Base-by-base conservation (phyloP, 495 filamentous ascomycete genomes). In the Podospora pseudocomata region DNA sequence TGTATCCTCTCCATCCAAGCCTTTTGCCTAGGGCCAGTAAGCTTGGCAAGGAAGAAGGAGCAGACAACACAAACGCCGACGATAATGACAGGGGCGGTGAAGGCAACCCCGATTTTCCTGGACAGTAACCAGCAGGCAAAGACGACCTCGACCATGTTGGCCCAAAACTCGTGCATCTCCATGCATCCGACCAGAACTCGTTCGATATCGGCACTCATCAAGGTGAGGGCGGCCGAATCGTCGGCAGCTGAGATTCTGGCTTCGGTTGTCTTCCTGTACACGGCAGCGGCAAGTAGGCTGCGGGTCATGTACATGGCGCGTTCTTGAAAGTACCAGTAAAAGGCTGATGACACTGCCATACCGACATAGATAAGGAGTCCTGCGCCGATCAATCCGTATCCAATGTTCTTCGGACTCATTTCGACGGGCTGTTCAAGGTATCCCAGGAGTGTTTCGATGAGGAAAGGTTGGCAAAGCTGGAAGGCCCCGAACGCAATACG, bases 401-500 rank as follows among this genome's bases (percentile, higher is more conserved):
- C 78, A 49, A 82, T 71, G 65, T 89, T 86, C 16, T 39, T 49
- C 0, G 71, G 44, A 3, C 73, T 81, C 5, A 70, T 54, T 26
- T 77, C 81, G 0, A 74, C 76, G 4, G 83, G 79, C 63, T 83
- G 71, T 7, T 79, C 66, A 4, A 85, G 82, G 60, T 85, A 76
- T 0, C 69, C 72, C 5, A 89, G 72, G 0, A 86, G 81, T 13
- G 82, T 76, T 30, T 87, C 77, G 23, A 91, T 83, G 15, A 92
- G 80, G 62, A 91, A 83, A 0, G 90, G 90, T 69, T 91, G 89
- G 65, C 83, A 84, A 60, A 89, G 86, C 20, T 81, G 86, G 69
- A 92, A 88, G 15, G 67, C 77, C 4, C 68, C 68, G 56, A 78
- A 64, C 0, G 74, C 74, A 5, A 80, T 67, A 2, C 77, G 74